A percentile compares a stretch with the other conserved stretches of the same genome.
Conservation (phyloP, 768 basidiomycete genomes). For the Mycena crocata region DNA sequence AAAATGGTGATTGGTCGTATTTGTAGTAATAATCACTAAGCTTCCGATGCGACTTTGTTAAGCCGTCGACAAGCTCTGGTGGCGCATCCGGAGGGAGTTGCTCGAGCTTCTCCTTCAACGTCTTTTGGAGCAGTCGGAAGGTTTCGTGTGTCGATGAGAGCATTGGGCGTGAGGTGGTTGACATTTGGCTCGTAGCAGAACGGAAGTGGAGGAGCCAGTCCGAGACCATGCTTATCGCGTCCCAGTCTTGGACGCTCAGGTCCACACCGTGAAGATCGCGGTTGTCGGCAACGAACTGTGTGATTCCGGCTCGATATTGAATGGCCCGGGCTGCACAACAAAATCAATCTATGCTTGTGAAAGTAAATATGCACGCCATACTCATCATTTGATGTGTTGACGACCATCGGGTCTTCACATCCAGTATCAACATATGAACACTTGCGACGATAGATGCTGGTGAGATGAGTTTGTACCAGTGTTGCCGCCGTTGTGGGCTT, state of each 20-base stretch:
- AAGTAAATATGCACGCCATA: background rate
- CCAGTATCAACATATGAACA: slow-evolving; percentile 32
- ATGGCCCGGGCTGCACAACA: slow-evolving; percentile 31
- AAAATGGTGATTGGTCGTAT: too few species aligned
- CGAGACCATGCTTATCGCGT: slow-evolving; percentile 22
- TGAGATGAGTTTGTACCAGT: slow-evolving; percentile 9
- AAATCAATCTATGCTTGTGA: background rate
- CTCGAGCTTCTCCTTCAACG: too few species aligned
- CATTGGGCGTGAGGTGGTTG: slow-evolving; percentile 31
- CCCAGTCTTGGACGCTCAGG: slow-evolving; percentile 24
- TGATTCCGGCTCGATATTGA: slow-evolving; percentile 17
- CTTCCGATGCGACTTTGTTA: too few species aligned
- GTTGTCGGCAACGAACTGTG: slow-evolving; percentile 15
- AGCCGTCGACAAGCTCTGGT: too few species aligned
- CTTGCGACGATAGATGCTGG: background rate
- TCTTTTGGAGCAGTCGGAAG: slow-evolving; percentile 22
- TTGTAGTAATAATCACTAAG: too few species aligned
- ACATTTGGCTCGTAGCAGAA: slow-evolving; percentile 36
- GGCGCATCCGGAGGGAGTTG: too few species aligned
- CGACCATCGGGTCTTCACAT: slow-evolving; percentile 35
- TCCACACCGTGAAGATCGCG: slow-evolving; percentile 16
- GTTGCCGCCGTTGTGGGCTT: slow-evolving; percentile 26
- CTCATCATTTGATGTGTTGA: slow-evolving; percentile 16
- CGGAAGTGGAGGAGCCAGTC: slow-evolving; percentile 28
- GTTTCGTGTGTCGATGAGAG: slow-evolving; percentile 21